phyloP scores from a whole-genome alignment of 139 green algal species.

The Tetradesmus obliquus region DNA sequence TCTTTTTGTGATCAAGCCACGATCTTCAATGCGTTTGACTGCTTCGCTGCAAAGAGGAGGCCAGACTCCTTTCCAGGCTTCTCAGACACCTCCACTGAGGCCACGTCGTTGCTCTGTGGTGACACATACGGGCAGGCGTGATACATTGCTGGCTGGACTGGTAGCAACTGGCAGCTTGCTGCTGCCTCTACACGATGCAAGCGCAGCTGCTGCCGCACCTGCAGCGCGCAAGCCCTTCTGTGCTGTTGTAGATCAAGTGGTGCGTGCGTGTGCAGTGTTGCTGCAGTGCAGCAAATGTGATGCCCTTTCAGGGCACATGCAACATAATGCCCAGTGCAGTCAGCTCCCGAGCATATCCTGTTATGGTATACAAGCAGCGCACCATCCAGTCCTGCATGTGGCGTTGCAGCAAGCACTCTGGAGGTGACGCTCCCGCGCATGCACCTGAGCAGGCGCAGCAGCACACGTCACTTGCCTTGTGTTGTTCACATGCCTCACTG shows the following conservation, averaged over 20 bases:
- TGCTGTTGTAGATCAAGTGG: conserved; percentile 18
- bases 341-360: too few species aligned
- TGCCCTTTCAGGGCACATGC: too few species aligned
- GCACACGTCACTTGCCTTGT: too few species aligned
- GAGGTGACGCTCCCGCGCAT: neutral
- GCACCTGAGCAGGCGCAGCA: neutral
- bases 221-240: conserved; percentile 32
- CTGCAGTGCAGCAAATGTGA: neutral
- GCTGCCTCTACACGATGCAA: neutral
- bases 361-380: too few species aligned
- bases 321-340: too few species aligned
- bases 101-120: neutral
- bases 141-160: neutral
- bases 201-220: neutral
- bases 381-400: neutral
- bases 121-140: neutral
- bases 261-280: neutral
- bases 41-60: too few species aligned
- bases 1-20: neutral
- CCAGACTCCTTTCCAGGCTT: neutral
- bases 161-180: neutral
- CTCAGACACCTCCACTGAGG: neutral
- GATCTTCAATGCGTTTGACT: neutral
- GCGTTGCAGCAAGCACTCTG: neutral
- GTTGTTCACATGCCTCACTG: neutral